Evolutionary conservation across 441 rosid species (phyloP), one percentile per base, ranked within the genome.

Genomic region (Melianthus villosus): DNA sequence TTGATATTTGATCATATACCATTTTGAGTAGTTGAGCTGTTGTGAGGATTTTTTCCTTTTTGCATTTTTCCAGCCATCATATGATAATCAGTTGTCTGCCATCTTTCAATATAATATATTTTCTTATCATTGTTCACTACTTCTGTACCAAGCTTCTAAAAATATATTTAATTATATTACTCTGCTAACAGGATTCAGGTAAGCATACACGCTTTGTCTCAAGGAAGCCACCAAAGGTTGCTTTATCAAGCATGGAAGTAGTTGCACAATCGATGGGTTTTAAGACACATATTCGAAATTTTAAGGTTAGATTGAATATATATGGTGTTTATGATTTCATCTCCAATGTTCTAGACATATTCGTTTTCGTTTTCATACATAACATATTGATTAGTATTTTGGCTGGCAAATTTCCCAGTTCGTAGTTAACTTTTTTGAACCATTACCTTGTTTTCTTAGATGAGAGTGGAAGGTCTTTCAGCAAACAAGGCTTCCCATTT

Each of bases 191-290:
- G 93, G 97, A 79, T 64, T 76, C n/a, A 53, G 49, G 62, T 87
- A 18, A 82, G 49, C 93, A 82, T 69, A 82, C 97, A 10, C 93
- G 93, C 42, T 87, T 82, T 62, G 80, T 87, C 25, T 87, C 93
- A 40, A 64, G 77, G 32, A 60, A 67, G 40, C 73, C 79, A 22
- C 79, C 94, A 14, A 69, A 62, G 47, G 73, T 40, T 25, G 71
- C 82, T 54, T 53, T 77, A 32, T 71, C 93, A 44, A 65, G 62
- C 1, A 60, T 82, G 44, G 93, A 79, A 63, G 69, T 63, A 48
- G 86, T 67, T 67, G 91, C 91, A 9, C 48, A 60, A 50, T 75
- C 77, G 22, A 65, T 87, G 71, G 39, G 55, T 53, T 65, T 73
- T 34, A 68, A 69, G 57, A 77, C 67, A 52, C 79, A 77, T 56